Evolutionary conservation across 78 protist species (phyloP).

Genomic region (Speleostelium caveatum): DNA sequence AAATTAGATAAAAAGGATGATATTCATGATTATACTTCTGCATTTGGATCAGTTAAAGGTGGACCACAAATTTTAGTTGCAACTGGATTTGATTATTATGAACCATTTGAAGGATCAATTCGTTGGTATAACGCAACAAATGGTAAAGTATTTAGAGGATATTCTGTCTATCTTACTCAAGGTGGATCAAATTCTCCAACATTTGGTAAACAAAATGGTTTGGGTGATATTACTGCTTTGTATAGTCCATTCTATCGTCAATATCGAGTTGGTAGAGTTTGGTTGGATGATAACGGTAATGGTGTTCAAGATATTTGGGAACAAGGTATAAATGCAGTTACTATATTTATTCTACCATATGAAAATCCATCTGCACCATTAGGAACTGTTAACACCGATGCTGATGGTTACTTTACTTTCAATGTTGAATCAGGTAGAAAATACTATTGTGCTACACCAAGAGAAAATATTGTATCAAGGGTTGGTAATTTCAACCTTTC

Average conservation of each 20-base stretch:
- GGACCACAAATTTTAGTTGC: slow-evolving; percentile 26
- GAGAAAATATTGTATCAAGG: neutral
- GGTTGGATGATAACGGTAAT: slow-evolving; percentile 40
- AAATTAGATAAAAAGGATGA: too few relatives aligned
- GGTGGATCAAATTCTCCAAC: neutral
- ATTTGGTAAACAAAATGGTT: slow-evolving; percentile 53
- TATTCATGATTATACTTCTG: slow-evolving; percentile 29
- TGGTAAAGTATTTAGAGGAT: slow-evolving; percentile 30
- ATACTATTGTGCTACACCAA: neutral
- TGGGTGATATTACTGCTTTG: slow-evolving; percentile 46
- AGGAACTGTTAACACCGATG: slow-evolving; percentile 1
- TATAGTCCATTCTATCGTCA: neutral
- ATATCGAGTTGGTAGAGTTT: slow-evolving; percentile 45
- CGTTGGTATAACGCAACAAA: slow-evolving; percentile 65
- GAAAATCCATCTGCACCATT: neutral
- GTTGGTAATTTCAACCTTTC: neutral
- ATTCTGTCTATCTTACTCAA: slow-evolving; percentile 1
- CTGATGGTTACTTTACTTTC: slow-evolving; percentile 26
- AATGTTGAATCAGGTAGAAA: neutral
- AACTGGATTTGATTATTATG: slow-evolving; percentile 43
- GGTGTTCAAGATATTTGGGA: slow-evolving; percentile 60
- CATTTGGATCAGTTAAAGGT: slow-evolving; percentile 35
- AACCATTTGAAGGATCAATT: slow-evolving; percentile 41
- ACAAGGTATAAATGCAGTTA: slow-evolving; percentile 15
- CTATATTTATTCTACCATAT: neutral